A percentile compares a stretch with the other conserved stretches of the same genome.
Conservation (phyloP, 768 basidiomycete genomes). For the Termitomyces sp. region DNA sequence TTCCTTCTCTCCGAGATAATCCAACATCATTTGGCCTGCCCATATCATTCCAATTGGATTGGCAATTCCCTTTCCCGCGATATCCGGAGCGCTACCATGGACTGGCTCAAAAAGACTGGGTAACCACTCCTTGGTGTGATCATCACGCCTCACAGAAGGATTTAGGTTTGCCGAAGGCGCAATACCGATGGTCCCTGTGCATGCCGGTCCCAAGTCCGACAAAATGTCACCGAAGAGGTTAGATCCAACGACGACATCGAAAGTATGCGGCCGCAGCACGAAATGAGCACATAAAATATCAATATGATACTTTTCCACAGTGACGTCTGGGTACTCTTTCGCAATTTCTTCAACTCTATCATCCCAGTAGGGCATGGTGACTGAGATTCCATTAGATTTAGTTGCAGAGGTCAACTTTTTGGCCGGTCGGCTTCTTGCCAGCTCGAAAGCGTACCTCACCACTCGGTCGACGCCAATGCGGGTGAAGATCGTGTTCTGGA, state of each 20-base stretch:
- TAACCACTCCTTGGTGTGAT: slow-evolving; percentile 33
- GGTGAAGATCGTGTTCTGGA: slow-evolving; percentile 46
- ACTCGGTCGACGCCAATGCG: slow-evolving; percentile 43
- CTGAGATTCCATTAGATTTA: slow-evolving; percentile 46
- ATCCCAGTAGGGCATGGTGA: slow-evolving; percentile 47
- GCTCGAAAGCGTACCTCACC: slow-evolving; percentile 47
- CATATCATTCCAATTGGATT: slow-evolving; percentile 55
- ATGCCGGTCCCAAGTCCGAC: slow-evolving; percentile 50
- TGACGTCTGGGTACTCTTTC: slow-evolving; percentile 47
- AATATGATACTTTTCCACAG: slow-evolving; percentile 43
- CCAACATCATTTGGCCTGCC: slow-evolving; percentile 54
- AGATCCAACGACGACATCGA: slow-evolving; percentile 52
- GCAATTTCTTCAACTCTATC: slow-evolving; percentile 41
- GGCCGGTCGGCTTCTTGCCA: slow-evolving; percentile 41
- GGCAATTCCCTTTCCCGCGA: slow-evolving; percentile 47
- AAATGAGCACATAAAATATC: slow-evolving; percentile 44
- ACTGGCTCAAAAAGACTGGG: slow-evolving; percentile 53
- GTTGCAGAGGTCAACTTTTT: slow-evolving; percentile 50
- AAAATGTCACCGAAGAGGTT: slow-evolving; percentile 54
- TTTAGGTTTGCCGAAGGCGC: slow-evolving; percentile 51
- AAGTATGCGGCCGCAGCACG: slow-evolving; percentile 44
- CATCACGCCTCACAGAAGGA: slow-evolving; percentile 24
- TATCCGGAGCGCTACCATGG: slow-evolving; percentile 55
- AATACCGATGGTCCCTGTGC: slow-evolving; percentile 52
- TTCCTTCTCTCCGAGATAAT: slow-evolving; percentile 33